Base-by-base conservation (phyloP, 371 early-diverging fungal genomes). In the Mortierella sp. region DNA sequence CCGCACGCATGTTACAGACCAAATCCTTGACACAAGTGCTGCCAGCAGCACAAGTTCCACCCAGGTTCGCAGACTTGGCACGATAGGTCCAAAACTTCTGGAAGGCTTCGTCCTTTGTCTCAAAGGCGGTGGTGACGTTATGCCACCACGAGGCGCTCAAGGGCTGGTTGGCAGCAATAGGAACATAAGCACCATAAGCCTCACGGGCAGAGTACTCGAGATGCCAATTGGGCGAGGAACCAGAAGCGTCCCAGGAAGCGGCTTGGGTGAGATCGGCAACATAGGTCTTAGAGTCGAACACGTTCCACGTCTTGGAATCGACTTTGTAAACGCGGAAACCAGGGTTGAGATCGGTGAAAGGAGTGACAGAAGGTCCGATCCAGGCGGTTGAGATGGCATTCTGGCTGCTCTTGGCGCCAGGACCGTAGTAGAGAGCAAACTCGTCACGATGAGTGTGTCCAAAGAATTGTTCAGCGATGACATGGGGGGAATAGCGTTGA, bases 361-460 rank as follows among this genome's bases (percentile, higher is more conserved):
- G 85, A 0, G 88, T 84, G 53, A 86, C 82, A 4, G 86, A 83
- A 19, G 86, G 88, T 39, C 81, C 86, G 23, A 88, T 50, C 63
- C 85, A 88, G 3, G 80, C 88, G 6, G 83, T 73, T 0, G 86
- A 78, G 28, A 86, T 82, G 15, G 88, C 86, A 52, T 80, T 80
- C 14, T 56, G 52, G 17, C 82, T 79, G 44, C 54, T 63, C 68
- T 83, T 81, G 14, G 56, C 59, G n/a, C 64, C 71, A 6, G 70
- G 63, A 11, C 78, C 64, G 47, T 88, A 88, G 54, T 84, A 86
- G 4, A 88, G 42, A n/a, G 83, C 80, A 11, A 83, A 78, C 58
- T 88, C 88, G 34, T 86, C 88, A 24, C 81, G 79, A 56, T 88
- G 88, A 15, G 86, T 84, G 56, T 88, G 88, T 4, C 88, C 88